Percentiles rank a stretch among this genome's conserved stretches.
phyloP scores from a whole-genome alignment of 768 basidiomycete species.

The Rhodotorula diobovata region DNA sequence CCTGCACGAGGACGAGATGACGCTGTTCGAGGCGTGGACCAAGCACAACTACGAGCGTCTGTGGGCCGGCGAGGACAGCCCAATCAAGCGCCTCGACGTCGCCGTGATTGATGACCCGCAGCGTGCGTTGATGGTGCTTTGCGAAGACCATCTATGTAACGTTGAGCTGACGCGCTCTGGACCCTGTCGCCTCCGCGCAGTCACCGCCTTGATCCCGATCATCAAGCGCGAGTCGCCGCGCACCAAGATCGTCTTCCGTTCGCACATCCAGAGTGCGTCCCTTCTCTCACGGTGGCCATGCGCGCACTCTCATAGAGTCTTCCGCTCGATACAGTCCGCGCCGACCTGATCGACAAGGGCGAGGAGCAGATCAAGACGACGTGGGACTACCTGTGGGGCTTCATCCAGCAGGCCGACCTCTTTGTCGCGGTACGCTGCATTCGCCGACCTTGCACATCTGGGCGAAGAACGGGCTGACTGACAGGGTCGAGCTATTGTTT shows the following conservation, averaged over 20 bases:
- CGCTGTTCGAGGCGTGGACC: slow-evolving; percentile 68
- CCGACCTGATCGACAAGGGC: slow-evolving; percentile 73
- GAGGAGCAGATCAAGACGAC: slow-evolving; percentile 84
- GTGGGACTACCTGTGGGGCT: slow-evolving; percentile 92
- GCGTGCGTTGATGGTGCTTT: slow-evolving; percentile 30
- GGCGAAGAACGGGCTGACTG: too few species aligned
- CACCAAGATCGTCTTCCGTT: slow-evolving; percentile 84
- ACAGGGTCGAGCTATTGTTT: too few species aligned
- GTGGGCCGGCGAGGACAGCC: slow-evolving; percentile 75
- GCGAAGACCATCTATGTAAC: too few species aligned
- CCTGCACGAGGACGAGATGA: slow-evolving; percentile 71
- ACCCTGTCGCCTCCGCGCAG: too few species aligned
- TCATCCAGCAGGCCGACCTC: slow-evolving; percentile 80
- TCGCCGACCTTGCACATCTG: too few species aligned
- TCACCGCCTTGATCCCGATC: slow-evolving; percentile 88
- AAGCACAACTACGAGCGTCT: slow-evolving; percentile 64
- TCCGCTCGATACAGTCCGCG: slow-evolving; percentile 43
- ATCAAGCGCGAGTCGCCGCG: slow-evolving; percentile 79
- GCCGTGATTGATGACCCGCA: slow-evolving; percentile 69
- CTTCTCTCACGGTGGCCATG: slow-evolving; percentile 49
- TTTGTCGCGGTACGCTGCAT: slow-evolving; percentile 65
- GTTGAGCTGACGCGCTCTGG: too few species aligned
- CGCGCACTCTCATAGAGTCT: background rate
- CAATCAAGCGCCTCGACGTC: slow-evolving; percentile 57
- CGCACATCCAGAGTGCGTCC: slow-evolving; percentile 73